A percentile compares a stretch with the other conserved stretches of the same genome.
phyloP scores from a whole-genome alignment of 2,329 filamentous ascomycete genomes.

The Trichophyton equinum region DNA sequence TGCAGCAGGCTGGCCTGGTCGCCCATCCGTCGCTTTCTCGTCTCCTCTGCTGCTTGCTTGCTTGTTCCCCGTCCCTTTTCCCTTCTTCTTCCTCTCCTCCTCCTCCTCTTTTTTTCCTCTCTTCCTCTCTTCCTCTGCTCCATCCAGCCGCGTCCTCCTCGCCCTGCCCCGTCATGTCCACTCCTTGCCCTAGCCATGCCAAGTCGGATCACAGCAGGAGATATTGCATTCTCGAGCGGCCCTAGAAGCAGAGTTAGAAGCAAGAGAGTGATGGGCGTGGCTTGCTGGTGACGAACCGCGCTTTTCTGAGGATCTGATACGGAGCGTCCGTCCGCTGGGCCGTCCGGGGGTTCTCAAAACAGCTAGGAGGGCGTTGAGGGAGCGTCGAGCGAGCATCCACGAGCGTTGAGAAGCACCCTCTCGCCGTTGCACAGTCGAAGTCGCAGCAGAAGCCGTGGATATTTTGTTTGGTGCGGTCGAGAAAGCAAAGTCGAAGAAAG shows the following conservation, averaged over 20 bases:
- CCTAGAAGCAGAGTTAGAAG: not conserved
- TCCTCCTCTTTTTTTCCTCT: not conserved
- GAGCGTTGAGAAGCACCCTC: not conserved
- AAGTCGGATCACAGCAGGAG: conserved; percentile 2
- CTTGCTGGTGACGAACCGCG: not conserved
- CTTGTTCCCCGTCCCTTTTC: not conserved
- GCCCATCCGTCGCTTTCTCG: not conserved
- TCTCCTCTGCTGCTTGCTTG: not conserved
- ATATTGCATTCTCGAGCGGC: not conserved
- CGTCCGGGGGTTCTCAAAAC: not conserved
- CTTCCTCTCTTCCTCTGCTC: not conserved
- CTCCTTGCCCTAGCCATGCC: not conserved
- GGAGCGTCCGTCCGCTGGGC: not conserved
- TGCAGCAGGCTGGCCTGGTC: not conserved
- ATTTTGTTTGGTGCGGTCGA: not conserved
- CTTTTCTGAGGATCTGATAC: not conserved
- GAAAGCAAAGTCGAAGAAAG: not conserved
- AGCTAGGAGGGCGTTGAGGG: not conserved
- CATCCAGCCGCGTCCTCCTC: not conserved
- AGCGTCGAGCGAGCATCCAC: not conserved
- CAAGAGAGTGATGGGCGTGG: not conserved
- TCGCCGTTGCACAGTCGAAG: not conserved
- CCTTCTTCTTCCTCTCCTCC: not conserved
- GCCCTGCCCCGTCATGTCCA: not conserved
- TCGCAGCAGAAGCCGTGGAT: not conserved